phyloP scores from a whole-genome alignment of 257 asterid genomes.

The Knoxia roxburghii region DNA sequence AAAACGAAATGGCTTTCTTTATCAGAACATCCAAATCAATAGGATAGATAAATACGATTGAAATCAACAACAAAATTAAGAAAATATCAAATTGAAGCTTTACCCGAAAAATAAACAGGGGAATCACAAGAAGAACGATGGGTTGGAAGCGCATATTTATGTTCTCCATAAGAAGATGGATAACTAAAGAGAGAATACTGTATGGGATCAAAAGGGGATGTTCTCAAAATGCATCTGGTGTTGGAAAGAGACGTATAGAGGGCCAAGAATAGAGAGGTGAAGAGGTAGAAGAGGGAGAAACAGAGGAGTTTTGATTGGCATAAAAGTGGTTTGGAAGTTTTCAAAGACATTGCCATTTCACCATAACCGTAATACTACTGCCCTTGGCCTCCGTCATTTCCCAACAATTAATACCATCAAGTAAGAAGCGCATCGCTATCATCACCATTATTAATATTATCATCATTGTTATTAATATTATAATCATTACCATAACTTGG shows the following conservation, averaged over 20 bases:
- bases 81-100: background rate
- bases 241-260: constrained; percentile 45
- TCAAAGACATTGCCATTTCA: constrained; percentile 26
- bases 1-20: constrained; percentile 14
- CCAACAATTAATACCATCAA: too few species aligned
- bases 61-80: background rate
- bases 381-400: background rate
- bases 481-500: too few species aligned
- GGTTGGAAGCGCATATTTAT: constrained; percentile 74
- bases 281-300: constrained; percentile 63
- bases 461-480: too few species aligned
- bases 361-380: background rate
- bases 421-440: too few species aligned
- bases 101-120: constrained; percentile 85
- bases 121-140: constrained; percentile 70
- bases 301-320: constrained; percentile 72
- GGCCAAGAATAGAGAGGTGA: constrained; percentile 52
- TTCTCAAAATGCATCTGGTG: constrained; percentile 60
- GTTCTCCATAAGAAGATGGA: constrained; percentile 87
- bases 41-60: too few species aligned
- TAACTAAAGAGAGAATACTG: constrained; percentile 60
- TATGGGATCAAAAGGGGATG: constrained; percentile 68
- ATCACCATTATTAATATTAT: too few species aligned
- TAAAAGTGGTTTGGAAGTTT: constrained; percentile 59
- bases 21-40: background rate